These are phyloP conservation scores for Pythium volutum DNA, from an alignment of 352 stramenopile genomes.

Conservation along the genomic window DNA sequence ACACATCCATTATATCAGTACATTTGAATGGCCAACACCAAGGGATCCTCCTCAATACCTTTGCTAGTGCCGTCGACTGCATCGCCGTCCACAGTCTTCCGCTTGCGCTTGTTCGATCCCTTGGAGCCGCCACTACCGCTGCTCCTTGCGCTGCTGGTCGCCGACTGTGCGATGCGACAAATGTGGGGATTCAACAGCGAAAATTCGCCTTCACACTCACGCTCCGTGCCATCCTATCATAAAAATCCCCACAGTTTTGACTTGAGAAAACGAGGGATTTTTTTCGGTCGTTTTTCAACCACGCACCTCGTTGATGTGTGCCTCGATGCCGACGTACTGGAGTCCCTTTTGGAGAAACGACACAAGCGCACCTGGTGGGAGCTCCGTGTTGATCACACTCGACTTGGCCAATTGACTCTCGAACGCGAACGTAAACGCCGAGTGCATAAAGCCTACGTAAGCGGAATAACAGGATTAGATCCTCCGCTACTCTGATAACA, in stretches of 20 bases:
- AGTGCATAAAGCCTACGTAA: slow-evolving; percentile 92
- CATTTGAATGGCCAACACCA: neutral
- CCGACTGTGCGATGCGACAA: slow-evolving; percentile 80
- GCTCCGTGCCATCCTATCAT: slow-evolving; percentile 74
- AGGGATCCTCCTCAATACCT: slow-evolving; percentile 22
- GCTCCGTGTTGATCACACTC: slow-evolving; percentile 88
- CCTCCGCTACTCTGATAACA: neutral
- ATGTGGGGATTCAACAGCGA: slow-evolving; percentile 92
- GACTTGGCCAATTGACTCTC: slow-evolving; percentile 96
- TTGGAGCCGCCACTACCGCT: slow-evolving; percentile 32
- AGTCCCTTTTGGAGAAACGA: slow-evolving; percentile 99
- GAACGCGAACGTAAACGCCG: slow-evolving; percentile 98
- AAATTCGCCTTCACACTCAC: slow-evolving; percentile 87
- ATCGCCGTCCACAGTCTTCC: slow-evolving; percentile 49
- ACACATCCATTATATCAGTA: slow-evolving; percentile 14
- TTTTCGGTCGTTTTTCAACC: neutral
- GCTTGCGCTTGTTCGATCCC: slow-evolving; percentile 78
- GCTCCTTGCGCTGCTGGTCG: slow-evolving; percentile 60
- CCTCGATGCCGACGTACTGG: slow-evolving; percentile 92
- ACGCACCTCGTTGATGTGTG: slow-evolving; percentile 84
- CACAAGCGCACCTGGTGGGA: slow-evolving; percentile 96
- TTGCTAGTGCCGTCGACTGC: slow-evolving; percentile 47
- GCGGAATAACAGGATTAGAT: neutral
- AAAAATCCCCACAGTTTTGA: neutral
- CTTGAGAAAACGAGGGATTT: neutral